phyloP scores from a whole-genome alignment of 2,329 filamentous ascomycete species.

The Diaporthe vexans region DNA sequence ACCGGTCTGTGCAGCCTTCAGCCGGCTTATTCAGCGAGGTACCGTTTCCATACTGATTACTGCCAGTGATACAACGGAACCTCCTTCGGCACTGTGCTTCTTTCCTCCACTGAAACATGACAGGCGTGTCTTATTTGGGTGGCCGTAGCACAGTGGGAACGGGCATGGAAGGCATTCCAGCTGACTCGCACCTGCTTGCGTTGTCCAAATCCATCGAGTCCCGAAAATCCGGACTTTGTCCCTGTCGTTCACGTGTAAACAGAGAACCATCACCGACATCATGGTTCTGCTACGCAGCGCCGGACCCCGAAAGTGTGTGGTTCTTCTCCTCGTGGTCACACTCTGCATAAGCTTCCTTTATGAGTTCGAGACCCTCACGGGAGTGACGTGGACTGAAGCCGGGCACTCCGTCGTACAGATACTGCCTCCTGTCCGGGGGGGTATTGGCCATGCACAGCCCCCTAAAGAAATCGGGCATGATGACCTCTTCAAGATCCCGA shows the following conservation, averaged over 20 bases:
- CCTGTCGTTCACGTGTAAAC: background rate
- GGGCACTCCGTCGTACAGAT: slow-evolving; percentile 15
- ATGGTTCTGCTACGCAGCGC: background rate
- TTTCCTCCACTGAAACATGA: too few relatives aligned
- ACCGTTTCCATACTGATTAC: too few relatives aligned
- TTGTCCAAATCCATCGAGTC: background rate
- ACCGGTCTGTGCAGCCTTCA: too few relatives aligned
- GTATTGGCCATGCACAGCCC: background rate
- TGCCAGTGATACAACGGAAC: too few relatives aligned
- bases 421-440: background rate
- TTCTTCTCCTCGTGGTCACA: background rate
- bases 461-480: background rate
- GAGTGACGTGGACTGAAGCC: slow-evolving; percentile 13
- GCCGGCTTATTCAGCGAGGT: too few relatives aligned
- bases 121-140: too few relatives aligned
- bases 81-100: too few relatives aligned
- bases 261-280: background rate
- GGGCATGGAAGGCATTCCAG: background rate
- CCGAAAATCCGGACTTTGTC: background rate
- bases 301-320: background rate
- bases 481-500: slow-evolving; percentile 19
- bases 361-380: slow-evolving; percentile 20
- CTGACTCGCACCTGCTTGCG: background rate
- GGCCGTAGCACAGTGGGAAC: too few relatives aligned
- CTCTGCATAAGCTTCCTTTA: slow-evolving; percentile 14